Conservation (phyloP, 345 rosid species). For the Syzygium aqueum region DNA sequence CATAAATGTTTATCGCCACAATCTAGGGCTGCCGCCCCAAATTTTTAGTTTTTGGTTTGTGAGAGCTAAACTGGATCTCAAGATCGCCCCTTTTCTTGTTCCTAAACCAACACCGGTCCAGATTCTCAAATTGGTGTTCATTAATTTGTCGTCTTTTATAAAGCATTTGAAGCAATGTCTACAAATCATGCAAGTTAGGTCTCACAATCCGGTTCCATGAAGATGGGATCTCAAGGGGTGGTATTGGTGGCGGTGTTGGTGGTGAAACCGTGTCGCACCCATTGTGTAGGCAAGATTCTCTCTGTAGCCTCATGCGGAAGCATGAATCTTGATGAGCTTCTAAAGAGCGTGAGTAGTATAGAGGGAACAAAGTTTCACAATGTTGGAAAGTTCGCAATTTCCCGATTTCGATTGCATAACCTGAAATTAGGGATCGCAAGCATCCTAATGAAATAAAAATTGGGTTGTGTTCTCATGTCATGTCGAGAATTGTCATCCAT, state of each 20-base stretch:
- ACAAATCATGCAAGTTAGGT: too few species aligned
- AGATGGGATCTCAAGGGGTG: too few species aligned
- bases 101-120: background rate
- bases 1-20: too few species aligned
- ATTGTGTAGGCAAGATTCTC: too few species aligned
- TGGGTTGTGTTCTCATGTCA: background rate
- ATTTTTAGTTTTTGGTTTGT: background rate
- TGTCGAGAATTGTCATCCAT: background rate
- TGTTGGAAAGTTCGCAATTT: background rate
- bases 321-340: too few species aligned
- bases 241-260: too few species aligned
- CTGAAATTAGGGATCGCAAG: background rate
- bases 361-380: background rate
- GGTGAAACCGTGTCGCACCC: too few species aligned
- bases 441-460: background rate
- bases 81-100: background rate
- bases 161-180: too few species aligned
- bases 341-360: too few species aligned
- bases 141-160: background rate
- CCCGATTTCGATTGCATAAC: background rate
- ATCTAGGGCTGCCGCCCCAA: background rate
- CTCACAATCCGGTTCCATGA: too few species aligned
- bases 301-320: too few species aligned
- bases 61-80: background rate
- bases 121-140: background rate